Evolutionary conservation across 2,329 filamentous ascomycete species (phyloP), one percentile per base, ranked within the genome.

Genomic region (Hymenoscyphus salicellus): DNA sequence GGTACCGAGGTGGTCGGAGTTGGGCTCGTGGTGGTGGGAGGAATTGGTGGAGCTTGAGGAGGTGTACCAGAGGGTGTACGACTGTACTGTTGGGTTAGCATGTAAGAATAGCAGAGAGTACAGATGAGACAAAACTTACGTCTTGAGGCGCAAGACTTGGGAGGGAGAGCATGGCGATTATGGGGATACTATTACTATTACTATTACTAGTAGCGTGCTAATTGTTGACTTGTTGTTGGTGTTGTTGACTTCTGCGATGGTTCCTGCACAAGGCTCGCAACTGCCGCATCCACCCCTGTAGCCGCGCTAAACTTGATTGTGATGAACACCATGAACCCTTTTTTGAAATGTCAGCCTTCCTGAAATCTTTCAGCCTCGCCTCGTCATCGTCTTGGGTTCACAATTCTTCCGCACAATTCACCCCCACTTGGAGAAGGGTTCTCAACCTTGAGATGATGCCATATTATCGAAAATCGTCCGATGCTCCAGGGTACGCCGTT

Each of bases 21-120:
- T 76, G 74, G 65, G 70, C 63, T 65, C 76, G 71, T 59, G 74
- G 69, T 63, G 65, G 1, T 70, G 78, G 68, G 67, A 73, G 68
- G 60, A 77, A 74, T 66, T 73, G 65, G 74, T 72, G 71, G 56
- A 83, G 73, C 79, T 81, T 60, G 87, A 83, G 14, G 88, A 87
- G 38, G 84, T 85, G 76, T 91, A 91, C 89, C 89, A 92, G 65
- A 92, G 83, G 61, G 86, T 84, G 76, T 92, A 87, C 41, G 88
- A 88, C 89, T 92, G 16, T 6, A 43, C 11, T n/a, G 71, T 43
- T 56, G 36, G 41, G 66, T 74, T 67, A 75, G 72, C 60, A 46
- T 52, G n/a, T 52, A 52, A 23, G 8, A 23, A 49, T 55, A 32
- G 16, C n/a, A 58, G 38, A 10, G 36, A 28, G 38, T 17, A 30